These are phyloP conservation scores for Juglanconis oblonga DNA, from an alignment of 2,329 filamentous ascomycete species.

Conservation along the genomic window DNA sequence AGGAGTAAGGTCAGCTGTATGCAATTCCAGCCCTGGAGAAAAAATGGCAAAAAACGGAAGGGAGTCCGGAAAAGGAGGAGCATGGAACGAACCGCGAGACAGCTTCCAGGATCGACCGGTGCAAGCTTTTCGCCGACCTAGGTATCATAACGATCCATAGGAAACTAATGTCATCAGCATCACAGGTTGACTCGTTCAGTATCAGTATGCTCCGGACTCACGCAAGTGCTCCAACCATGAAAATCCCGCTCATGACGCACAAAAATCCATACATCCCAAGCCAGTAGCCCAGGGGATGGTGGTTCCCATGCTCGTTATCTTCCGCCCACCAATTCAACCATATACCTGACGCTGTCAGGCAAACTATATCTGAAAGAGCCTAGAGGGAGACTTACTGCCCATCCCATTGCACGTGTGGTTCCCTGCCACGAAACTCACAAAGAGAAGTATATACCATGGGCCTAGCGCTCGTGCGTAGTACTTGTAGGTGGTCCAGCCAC, in stretches of 20 bases:
- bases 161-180: neutral
- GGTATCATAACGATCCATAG: constrained; percentile 4
- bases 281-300: constrained; percentile 20
- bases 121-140: neutral
- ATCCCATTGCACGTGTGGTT: constrained; percentile 19
- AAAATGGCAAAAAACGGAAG: neutral
- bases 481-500: constrained; percentile 8
- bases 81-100: neutral
- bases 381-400: constrained; percentile 23
- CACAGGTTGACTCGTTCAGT: neutral
- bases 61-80: neutral
- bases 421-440: neutral
- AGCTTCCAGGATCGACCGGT: constrained; percentile 6
- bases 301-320: constrained; percentile 13
- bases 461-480: constrained; percentile 5
- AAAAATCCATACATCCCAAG: constrained; percentile 21
- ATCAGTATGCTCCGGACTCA: neutral
- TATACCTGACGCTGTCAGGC: constrained; percentile 18
- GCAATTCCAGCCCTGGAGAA: neutral
- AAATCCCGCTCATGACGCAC: neutral
- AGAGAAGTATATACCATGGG: constrained; percentile 4
- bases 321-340: constrained; percentile 31
- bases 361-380: neutral
- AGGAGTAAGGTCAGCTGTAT: neutral
- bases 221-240: constrained; percentile 3